Base-by-base conservation (phyloP, 2,329 filamentous ascomycete genomes). In the Lecanicillium sp. region DNA sequence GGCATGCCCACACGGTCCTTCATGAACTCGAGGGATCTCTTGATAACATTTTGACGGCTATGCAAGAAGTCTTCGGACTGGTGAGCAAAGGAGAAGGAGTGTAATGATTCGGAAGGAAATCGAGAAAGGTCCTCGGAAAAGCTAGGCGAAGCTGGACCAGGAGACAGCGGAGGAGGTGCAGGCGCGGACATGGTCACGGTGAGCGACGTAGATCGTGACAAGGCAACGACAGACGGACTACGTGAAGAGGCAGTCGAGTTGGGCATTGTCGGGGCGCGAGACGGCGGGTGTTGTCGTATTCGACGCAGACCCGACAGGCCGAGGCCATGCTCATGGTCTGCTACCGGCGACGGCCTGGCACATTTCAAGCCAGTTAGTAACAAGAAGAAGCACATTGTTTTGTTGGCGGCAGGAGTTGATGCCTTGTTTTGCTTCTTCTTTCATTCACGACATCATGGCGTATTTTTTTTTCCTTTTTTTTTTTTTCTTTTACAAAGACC, bases 1-100 rank as follows among this genome's bases (percentile, higher is more conserved):
- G 83, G 77, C 82, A 87, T 90, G 46, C 85, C 85, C 62, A 94
- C 75, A 47, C 85, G 85, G 56, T 95, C 88, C 54, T 85, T 84
- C 84, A 98, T 94, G 55, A 96, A 95, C 59, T 96, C 92, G 55
- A 95, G 82, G 8, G 89, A 94, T 43, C 90, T 77, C 63, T 94
- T 95, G 53, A 98, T 60, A 25, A 95, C 83, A 67, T 87, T 94
- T 58, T 96, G 89, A 39, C 92, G 83, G 58, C 78, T 95, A 57
- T 95, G 85, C 40, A 96, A 72, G 45, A 87, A 80, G 45, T 96
- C 90, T 54, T 95, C 89, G 3, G 89, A 90, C 61, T 95, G 89
- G 50, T 94, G 86, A 29, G 92, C 87, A 60, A 98, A 98, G 11
- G 90, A 96, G 65, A 98, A 98, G 2, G 92, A 98, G 62, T 98